Evolutionary conservation across 2,329 filamentous ascomycete genomes (phyloP), one percentile per base, ranked within the genome.

Genomic region (Zasmidium citrigriseum): DNA sequence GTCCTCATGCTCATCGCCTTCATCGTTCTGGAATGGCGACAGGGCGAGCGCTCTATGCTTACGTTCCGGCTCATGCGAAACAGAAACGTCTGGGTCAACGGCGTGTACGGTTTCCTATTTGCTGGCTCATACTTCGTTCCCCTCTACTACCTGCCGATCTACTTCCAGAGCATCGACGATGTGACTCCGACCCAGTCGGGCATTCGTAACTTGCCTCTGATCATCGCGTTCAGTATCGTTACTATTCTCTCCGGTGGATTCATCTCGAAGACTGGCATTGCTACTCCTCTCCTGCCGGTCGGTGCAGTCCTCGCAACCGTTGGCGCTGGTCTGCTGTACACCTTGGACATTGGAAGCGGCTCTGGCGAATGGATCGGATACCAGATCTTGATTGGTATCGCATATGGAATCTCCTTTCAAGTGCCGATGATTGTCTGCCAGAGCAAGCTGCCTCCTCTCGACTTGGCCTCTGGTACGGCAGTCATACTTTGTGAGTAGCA

Each of bases 281-380:
- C 49, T 3, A 16, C 24, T n/a, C 49, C 24, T 7, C 18, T 41
- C n/a, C n/a, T 25, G 49, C 14, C 21, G 3, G n/a, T 44, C 3
- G 34, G 49, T 2, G 27, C 21, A 16, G 34, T 57, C 1, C 51
- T 67, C 11, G 54, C 59, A 24, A 54, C 64, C n/a, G 54, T 69
- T 54, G 61, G 58, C 10, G 62, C 50, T 24, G 68, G 69, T 5
- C 52, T 70, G 3, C 49, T 69, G 22, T 59, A 54, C 22, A 68
- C 55, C 74, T 70, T 82, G 7, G 70, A 75, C 14, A 63, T 76
- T 16, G 62, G 73, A 52, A 77, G 78, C 1, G 60, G 72, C 2
- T 74, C 74, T 1, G 78, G 72, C n/a, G 73, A 75, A 38, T 83
- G 81, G 81, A 79, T 83, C 41, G 81, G 81, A 4, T 84, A 80